Evolutionary conservation across 352 stramenopile genomes (phyloP).

Genomic region (Globisporangium paddicum): DNA sequence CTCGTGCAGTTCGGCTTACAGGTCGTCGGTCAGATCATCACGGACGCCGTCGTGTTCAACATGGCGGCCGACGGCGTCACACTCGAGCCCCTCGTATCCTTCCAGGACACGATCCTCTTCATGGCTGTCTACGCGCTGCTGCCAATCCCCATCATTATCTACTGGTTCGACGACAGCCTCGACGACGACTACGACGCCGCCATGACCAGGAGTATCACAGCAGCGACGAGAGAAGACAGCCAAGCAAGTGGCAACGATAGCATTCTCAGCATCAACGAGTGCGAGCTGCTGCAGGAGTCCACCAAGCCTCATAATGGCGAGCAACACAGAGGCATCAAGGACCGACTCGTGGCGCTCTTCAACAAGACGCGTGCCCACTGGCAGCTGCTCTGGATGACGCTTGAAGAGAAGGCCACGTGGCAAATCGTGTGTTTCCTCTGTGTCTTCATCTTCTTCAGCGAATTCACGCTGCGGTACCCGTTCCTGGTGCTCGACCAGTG

Average conservation of each 20-base stretch:
- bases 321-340: background rate
- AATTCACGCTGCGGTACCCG: constrained; percentile 44
- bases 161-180: constrained; percentile 32
- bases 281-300: constrained; percentile 15
- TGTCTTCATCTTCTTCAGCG: constrained; percentile 41
- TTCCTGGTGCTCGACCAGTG: constrained; percentile 33
- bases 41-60: constrained; percentile 26
- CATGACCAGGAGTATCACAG: background rate
- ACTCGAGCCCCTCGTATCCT: constrained; percentile 12
- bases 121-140: constrained; percentile 33
- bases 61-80: constrained; percentile 11
- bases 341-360: background rate
- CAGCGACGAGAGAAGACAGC: constrained; percentile 9
- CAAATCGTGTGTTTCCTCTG: constrained; percentile 36
- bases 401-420: constrained; percentile 35
- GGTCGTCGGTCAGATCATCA: constrained; percentile 29
- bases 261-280: constrained; percentile 18
- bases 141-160: constrained; percentile 30
- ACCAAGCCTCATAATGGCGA: background rate
- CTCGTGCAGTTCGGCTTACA: constrained; percentile 30
- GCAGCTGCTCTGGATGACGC: constrained; percentile 24
- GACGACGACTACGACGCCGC: background rate
- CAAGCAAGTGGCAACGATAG: constrained; percentile 1
- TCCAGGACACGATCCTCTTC: constrained; percentile 28
- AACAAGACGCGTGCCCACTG: constrained; percentile 20